Conservation (phyloP, 2,329 filamentous ascomycete species). For the Aspergillus sergii region DNA sequence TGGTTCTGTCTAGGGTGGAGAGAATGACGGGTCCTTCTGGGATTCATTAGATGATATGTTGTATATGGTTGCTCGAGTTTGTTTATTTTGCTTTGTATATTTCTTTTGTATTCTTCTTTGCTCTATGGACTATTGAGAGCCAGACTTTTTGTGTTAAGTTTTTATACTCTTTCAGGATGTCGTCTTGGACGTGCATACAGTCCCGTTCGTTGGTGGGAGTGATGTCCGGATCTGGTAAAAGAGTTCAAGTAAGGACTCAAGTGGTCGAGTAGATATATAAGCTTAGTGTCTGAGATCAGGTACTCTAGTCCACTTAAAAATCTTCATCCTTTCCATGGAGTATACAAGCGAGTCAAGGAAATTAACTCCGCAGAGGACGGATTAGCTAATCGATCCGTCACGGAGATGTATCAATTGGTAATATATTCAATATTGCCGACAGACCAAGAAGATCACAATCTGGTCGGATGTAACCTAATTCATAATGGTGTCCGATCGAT, state of each 20-base stretch:
- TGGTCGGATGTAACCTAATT: neutral
- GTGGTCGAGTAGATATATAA: too few relatives aligned
- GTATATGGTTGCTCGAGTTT: neutral
- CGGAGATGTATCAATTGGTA: neutral
- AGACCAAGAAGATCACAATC: neutral
- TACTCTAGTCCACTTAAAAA: too few relatives aligned
- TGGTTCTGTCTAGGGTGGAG: neutral
- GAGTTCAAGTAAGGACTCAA: too few relatives aligned
- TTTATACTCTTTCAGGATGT: too few relatives aligned
- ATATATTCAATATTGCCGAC: neutral
- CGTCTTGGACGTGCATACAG: too few relatives aligned
- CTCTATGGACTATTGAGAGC: too few relatives aligned
- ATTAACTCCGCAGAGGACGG: neutral
- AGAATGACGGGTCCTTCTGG: neutral
- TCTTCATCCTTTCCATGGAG: too few relatives aligned
- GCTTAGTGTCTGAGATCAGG: too few relatives aligned
- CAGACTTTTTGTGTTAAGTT: too few relatives aligned
- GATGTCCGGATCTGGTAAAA: too few relatives aligned
- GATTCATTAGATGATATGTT: neutral
- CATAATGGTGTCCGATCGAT: neutral
- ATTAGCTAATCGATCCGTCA: neutral
- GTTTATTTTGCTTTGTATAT: neutral
- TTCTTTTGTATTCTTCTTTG: neutral
- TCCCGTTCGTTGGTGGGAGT: too few relatives aligned
- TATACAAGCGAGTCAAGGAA: neutral